Percentiles rank a stretch among this genome's conserved stretches.
phyloP scores from a whole-genome alignment of 1,284 basidiomycete species.

The Rhodotorula mucilaginosa region DNA sequence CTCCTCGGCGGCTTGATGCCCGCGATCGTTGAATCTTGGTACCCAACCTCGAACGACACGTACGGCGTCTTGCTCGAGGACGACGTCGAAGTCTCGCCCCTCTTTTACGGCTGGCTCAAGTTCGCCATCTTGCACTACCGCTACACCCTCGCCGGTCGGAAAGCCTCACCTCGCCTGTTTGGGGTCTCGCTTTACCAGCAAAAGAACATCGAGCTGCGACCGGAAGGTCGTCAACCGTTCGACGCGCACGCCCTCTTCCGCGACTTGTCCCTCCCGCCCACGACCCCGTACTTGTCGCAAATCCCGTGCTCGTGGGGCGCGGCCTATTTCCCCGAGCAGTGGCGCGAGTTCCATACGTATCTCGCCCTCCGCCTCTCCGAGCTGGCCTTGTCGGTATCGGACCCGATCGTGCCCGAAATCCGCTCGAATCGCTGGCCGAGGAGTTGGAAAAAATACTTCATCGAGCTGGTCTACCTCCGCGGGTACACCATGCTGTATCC shows the following conservation, averaged over 20 bases:
- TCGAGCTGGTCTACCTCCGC: slow-evolving; percentile 72
- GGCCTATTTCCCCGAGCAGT: slow-evolving; percentile 77
- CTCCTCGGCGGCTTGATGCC: slow-evolving; percentile 71
- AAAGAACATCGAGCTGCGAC: slow-evolving; percentile 69
- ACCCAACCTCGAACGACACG: slow-evolving; percentile 65
- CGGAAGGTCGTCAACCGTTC: slow-evolving; percentile 65
- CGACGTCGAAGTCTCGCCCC: slow-evolving; percentile 73
- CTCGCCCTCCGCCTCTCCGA: slow-evolving; percentile 63
- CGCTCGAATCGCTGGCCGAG: slow-evolving; percentile 73
- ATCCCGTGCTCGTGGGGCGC: slow-evolving; percentile 88
- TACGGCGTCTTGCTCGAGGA: slow-evolving; percentile 78
- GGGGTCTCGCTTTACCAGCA: slow-evolving; percentile 80
- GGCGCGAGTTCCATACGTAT: slow-evolving; percentile 77
- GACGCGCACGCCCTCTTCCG: slow-evolving; percentile 62
- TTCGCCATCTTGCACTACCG: slow-evolving; percentile 69
- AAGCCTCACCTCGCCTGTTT: slow-evolving; percentile 56
- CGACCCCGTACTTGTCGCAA: slow-evolving; percentile 70
- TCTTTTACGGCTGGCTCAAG: slow-evolving; percentile 80
- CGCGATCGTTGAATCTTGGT: slow-evolving; percentile 81
- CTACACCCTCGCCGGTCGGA: slow-evolving; percentile 49
- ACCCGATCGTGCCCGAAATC: slow-evolving; percentile 63
- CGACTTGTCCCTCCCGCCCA: slow-evolving; percentile 53
- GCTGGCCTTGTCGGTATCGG: slow-evolving; percentile 52
- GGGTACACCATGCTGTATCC: slow-evolving; percentile 83
- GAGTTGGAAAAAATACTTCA: slow-evolving; percentile 84